phyloP scores from a whole-genome alignment of 768 basidiomycete species.

The Sporobolomyces phaffii region DNA sequence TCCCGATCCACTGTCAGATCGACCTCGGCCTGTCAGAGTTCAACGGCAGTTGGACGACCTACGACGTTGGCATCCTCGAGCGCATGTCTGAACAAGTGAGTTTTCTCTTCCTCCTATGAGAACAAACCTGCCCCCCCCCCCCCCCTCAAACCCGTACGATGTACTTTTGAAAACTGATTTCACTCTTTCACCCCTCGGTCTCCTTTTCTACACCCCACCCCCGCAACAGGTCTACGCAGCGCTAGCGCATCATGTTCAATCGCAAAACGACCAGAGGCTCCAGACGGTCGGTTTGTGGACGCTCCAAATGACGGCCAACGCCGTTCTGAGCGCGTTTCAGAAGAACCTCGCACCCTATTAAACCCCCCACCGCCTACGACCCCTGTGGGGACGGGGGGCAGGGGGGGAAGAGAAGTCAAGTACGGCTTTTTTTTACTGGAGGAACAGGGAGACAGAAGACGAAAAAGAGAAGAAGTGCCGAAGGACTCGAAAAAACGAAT shows the following conservation, averaged over 20 bases:
- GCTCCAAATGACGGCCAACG: conserved; percentile 83
- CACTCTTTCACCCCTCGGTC: conserved; percentile 3
- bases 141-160: neutral
- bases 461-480: neutral
- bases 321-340: conserved; percentile 55
- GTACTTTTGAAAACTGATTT: conserved; percentile 2
- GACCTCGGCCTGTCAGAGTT: conserved; percentile 78
- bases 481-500: no score
- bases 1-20: conserved; percentile 87
- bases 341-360: conserved; percentile 21
- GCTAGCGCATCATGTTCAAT: conserved; percentile 83
- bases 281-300: conserved; percentile 91
- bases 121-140: neutral
- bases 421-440: no score
- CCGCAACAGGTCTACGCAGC: conserved; percentile 83
- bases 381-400: no score
- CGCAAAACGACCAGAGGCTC: conserved; percentile 74
- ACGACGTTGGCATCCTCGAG: conserved; percentile 81
- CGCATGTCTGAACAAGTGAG: conserved; percentile 75
- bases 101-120: neutral
- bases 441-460: no score
- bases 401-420: no score
- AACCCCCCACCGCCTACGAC: neutral
- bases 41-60: conserved; percentile 87
- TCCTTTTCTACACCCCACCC: no score